Evolutionary conservation across 2,329 filamentous ascomycete genomes (phyloP).

Genomic region (Colletotrichum higginsianum): DNA sequence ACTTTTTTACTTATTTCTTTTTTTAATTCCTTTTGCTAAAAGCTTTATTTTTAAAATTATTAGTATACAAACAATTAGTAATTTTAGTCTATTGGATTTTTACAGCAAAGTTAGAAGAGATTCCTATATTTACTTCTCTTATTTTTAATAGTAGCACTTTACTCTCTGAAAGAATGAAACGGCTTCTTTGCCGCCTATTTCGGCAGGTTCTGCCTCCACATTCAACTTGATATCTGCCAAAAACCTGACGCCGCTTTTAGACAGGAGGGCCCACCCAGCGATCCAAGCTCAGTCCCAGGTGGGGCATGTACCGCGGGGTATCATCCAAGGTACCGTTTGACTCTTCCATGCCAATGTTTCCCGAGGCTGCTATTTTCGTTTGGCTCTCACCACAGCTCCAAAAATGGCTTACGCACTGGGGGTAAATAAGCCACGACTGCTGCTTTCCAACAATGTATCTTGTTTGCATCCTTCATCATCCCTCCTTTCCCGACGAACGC

Average conservation of each 20-base stretch:
- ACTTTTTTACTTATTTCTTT: no score
- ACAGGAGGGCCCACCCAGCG: neutral
- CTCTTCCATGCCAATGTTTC: conserved; percentile 5
- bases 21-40: no score
- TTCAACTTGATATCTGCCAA: neutral
- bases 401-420: neutral
- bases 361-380: neutral
- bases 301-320: conserved; percentile 1
- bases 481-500: neutral
- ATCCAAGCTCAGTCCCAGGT: neutral
- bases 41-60: no score
- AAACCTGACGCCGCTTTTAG: conserved; percentile 6
- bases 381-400: neutral
- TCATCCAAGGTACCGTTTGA: conserved; percentile 4
- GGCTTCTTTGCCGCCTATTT: conserved; percentile 3
- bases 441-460: neutral
- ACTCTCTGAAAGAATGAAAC: conserved; percentile 7
- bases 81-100: no score
- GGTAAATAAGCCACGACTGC: conserved; percentile 1
- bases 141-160: neutral
- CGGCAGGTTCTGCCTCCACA: conserved; percentile 6
- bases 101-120: no score
- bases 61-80: no score
- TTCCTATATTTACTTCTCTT: no score
- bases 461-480: conserved; percentile 3